Conservation (phyloP, 2,329 filamentous ascomycete genomes). For the Phyllosticta ampelicida region DNA sequence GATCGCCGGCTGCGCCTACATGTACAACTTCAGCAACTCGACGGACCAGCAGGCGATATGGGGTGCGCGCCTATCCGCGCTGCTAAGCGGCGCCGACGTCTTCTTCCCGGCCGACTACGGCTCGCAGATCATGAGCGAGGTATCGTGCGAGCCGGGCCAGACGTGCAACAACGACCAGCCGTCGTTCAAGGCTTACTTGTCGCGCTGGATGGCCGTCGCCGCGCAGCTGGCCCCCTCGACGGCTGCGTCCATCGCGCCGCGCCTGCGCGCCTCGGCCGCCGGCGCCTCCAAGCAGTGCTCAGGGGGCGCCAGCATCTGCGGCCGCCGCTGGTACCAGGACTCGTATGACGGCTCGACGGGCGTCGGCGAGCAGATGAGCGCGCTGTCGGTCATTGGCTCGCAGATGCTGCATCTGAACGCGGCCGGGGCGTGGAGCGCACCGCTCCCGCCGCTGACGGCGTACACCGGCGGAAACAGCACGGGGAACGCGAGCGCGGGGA, state of each 20-base stretch:
- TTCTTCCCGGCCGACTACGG: slow-evolving; percentile 29
- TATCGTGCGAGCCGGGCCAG: slow-evolving; percentile 30
- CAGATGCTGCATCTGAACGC: slow-evolving; percentile 26
- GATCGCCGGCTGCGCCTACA: slow-evolving; percentile 25
- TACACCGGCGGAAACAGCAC: slow-evolving; percentile 40
- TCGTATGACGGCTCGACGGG: slow-evolving; percentile 38
- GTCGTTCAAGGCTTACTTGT: slow-evolving; percentile 36
- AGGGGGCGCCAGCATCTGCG: slow-evolving; percentile 35
- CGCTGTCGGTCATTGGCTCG: slow-evolving; percentile 41
- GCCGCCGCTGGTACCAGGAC: slow-evolving; percentile 31
- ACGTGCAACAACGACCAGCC: slow-evolving; percentile 36
- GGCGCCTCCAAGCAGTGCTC: slow-evolving; percentile 46
- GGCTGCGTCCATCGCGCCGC: slow-evolving; percentile 38
- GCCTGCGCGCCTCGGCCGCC: slow-evolving; percentile 42
- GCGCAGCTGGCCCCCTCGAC: slow-evolving; percentile 49
- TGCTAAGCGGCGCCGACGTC: slow-evolving; percentile 24
- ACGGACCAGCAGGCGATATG: slow-evolving; percentile 16
- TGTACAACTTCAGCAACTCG: slow-evolving; percentile 31
- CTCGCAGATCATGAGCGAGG: slow-evolving; percentile 32
- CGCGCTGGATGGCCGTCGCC: slow-evolving; percentile 42
- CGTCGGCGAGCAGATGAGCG: slow-evolving; percentile 49
- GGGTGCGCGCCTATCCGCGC: slow-evolving; percentile 20
- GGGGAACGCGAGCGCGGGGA: slow-evolving; percentile 33
- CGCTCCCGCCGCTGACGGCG: slow-evolving; percentile 34
- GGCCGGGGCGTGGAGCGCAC: slow-evolving; percentile 12